These are phyloP conservation scores for Singerocomus inundabilis DNA, from an alignment of 1,284 basidiomycete genomes.

Conservation along the genomic window DNA sequence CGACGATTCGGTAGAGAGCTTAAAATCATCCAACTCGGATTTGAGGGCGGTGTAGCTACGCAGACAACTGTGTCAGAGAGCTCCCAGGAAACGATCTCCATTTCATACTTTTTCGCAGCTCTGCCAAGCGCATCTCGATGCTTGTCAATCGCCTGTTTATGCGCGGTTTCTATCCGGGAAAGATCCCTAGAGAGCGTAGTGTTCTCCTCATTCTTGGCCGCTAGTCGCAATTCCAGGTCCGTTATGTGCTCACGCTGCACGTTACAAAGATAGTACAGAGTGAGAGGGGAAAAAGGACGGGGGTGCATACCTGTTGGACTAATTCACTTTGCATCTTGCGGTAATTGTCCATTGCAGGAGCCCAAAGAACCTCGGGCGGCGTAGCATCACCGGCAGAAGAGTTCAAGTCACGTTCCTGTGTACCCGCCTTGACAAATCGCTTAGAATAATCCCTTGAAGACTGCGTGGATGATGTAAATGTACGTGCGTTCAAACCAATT, in stretches of 20 bases:
- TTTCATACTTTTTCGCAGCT: slow-evolving; percentile 20
- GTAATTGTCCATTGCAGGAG: neutral
- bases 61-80: neutral
- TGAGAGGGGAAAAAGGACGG: neutral
- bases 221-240: slow-evolving; percentile 21
- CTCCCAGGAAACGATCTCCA: neutral
- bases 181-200: slow-evolving; percentile 13
- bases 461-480: neutral
- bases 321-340: slow-evolving; percentile 12
- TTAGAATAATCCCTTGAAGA: slow-evolving; percentile 11
- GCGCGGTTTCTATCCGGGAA: slow-evolving; percentile 13
- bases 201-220: slow-evolving; percentile 19
- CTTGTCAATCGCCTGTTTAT: slow-evolving; percentile 20
- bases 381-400: neutral
- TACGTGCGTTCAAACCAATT: neutral
- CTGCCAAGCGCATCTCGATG: slow-evolving; percentile 21
- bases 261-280: neutral
- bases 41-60: slow-evolving; percentile 26
- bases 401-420: slow-evolving; percentile 8
- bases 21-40: slow-evolving; percentile 26
- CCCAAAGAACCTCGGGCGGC: neutral
- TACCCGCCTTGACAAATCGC: slow-evolving; percentile 2
- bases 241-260: slow-evolving; percentile 19
- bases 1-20: slow-evolving; percentile 12
- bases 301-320: slow-evolving; percentile 10